Conservation (phyloP, 768 basidiomycete genomes). For the Leucosporidium yakuticum region DNA sequence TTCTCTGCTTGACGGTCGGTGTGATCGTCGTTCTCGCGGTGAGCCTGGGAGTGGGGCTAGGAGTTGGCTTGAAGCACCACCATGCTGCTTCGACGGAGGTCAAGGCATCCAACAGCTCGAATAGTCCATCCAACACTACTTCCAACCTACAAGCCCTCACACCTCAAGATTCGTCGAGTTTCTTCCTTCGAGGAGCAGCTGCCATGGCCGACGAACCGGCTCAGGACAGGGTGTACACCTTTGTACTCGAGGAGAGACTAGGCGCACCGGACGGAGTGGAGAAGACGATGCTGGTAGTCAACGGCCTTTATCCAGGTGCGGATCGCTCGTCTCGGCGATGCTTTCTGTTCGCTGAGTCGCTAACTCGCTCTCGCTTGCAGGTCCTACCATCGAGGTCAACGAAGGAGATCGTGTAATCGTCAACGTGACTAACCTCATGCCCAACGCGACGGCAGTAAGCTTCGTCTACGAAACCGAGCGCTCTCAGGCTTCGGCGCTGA, state of each 20-base stretch:
- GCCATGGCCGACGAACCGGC: neutral
- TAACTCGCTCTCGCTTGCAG: neutral
- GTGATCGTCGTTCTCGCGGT: conserved; percentile 20
- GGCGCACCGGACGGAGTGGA: conserved; percentile 11
- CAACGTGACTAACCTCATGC: conserved; percentile 21
- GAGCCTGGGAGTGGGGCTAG: conserved; percentile 29
- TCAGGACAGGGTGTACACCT: conserved; percentile 13
- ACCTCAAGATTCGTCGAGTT: neutral
- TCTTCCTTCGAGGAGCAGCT: neutral
- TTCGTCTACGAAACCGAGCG: neutral
- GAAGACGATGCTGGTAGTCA: conserved; percentile 33
- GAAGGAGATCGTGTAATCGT: conserved; percentile 28
- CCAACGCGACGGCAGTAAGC: conserved; percentile 1
- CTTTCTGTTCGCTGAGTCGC: too few relatives aligned
- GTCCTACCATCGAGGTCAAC: conserved; percentile 34
- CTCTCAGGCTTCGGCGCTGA: too few relatives aligned
- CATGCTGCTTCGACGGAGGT: neutral
- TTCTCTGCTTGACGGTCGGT: neutral
- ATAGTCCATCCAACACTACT: neutral
- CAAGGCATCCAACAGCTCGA: neutral
- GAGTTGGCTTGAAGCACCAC: conserved; percentile 20
- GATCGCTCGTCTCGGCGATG: too few relatives aligned
- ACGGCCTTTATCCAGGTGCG: conserved; percentile 4
- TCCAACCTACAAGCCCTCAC: neutral
- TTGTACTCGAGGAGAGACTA: conserved; percentile 14